Conservation (phyloP, 2,329 filamentous ascomycete genomes). For the Trichoderma simmonsii region DNA sequence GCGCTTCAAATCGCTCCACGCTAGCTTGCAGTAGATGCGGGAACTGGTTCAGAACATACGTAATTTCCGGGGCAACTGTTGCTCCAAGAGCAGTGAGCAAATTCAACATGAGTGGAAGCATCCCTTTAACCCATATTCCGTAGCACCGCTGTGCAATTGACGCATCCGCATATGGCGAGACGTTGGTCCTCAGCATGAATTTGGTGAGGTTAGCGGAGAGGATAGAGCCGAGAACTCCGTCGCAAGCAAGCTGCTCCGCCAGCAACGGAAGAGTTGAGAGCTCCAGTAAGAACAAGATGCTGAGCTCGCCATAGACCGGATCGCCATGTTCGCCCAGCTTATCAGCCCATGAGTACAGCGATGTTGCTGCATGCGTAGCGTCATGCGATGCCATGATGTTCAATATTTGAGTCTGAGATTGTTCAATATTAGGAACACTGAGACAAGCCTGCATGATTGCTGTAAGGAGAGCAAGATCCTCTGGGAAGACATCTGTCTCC, state of each 20-base stretch:
- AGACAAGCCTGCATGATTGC: slow-evolving; percentile 84
- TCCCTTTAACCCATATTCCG: slow-evolving; percentile 82
- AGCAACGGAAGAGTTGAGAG: slow-evolving; percentile 76
- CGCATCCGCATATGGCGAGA: slow-evolving; percentile 75
- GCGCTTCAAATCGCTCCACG: slow-evolving; percentile 66
- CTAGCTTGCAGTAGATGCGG: slow-evolving; percentile 72
- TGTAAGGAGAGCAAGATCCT: slow-evolving; percentile 83
- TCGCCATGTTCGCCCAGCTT: slow-evolving; percentile 73
- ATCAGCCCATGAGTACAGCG: slow-evolving; percentile 92
- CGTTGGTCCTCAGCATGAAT: slow-evolving; percentile 67
- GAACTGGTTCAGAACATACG: slow-evolving; percentile 86
- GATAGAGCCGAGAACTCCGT: slow-evolving; percentile 77
- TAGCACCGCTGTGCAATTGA: slow-evolving; percentile 71
- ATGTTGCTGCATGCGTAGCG: slow-evolving; percentile 75
- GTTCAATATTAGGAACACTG: slow-evolving; percentile 70
- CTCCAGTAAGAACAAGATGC: slow-evolving; percentile 81
- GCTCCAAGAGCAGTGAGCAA: slow-evolving; percentile 77
- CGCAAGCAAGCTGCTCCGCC: slow-evolving; percentile 85
- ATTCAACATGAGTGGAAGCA: slow-evolving; percentile 86
- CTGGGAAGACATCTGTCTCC: slow-evolving; percentile 58
- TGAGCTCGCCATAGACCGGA: slow-evolving; percentile 90
- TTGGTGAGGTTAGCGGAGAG: slow-evolving; percentile 75
- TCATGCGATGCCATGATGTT: slow-evolving; percentile 68
- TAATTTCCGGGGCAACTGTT: slow-evolving; percentile 79
- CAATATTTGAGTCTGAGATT: slow-evolving; percentile 67